phyloP scores from a whole-genome alignment of 2,329 filamentous ascomycete species.

The Ophiostoma montium region DNA sequence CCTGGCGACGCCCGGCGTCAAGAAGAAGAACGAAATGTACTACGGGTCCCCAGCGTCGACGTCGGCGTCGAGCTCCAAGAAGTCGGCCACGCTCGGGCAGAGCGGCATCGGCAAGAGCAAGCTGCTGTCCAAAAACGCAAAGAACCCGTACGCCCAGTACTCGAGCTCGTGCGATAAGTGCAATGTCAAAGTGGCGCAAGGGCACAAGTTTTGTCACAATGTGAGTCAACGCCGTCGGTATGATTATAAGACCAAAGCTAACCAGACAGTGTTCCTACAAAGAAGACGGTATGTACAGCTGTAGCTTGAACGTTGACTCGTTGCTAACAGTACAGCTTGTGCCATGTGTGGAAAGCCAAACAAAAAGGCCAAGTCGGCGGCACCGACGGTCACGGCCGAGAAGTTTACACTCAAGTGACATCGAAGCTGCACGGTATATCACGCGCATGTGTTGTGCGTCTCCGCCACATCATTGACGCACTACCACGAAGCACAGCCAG shows the following conservation, averaged over 20 bases:
- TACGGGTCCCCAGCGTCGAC: conserved; percentile 35
- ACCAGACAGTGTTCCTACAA: conserved; percentile 39
- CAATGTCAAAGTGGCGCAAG: conserved; percentile 49
- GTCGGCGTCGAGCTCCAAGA: conserved; percentile 28
- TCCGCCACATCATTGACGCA: too few relatives aligned
- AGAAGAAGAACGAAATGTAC: conserved; percentile 54
- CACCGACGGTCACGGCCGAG: conserved; percentile 42
- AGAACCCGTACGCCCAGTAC: conserved; percentile 52
- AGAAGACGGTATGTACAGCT: conserved; percentile 33
- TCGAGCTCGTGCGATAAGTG: conserved; percentile 46
- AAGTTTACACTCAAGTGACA: conserved; percentile 48
- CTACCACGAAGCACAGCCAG: too few relatives aligned
- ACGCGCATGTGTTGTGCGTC: background rate
- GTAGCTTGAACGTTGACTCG: background rate
- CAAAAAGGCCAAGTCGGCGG: conserved; percentile 32
- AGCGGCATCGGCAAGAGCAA: conserved; percentile 52
- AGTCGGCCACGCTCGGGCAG: conserved; percentile 40
- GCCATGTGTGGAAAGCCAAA: conserved; percentile 50
- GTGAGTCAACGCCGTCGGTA: background rate
- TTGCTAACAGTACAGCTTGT: conserved; percentile 31
- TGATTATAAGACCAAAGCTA: background rate
- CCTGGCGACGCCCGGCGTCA: conserved; percentile 49
- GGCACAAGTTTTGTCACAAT: conserved; percentile 42
- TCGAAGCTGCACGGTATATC: background rate
- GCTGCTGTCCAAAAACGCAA: conserved; percentile 47